These are phyloP conservation scores for Coemansia sp. DNA, from an alignment of 192 early-diverging fungal species.

Conservation along the genomic window DNA sequence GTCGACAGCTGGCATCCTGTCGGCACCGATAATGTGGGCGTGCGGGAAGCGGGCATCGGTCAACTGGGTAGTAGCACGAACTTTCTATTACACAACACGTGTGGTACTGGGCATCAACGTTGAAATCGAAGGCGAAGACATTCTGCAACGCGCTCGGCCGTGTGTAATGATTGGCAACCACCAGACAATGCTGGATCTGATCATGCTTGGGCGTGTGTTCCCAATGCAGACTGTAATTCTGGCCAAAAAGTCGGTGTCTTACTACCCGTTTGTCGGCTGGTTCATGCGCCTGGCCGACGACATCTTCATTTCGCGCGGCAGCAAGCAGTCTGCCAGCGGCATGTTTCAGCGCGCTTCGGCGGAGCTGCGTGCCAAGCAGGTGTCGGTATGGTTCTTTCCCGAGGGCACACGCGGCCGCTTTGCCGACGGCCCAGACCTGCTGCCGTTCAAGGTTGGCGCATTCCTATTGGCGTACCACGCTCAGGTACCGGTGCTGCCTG, in stretches of 20 bases:
- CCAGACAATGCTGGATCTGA: conserved; percentile 78
- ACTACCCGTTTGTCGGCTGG: conserved; percentile 74
- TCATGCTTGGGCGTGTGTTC: conserved; percentile 69
- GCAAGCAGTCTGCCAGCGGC: conserved; percentile 76
- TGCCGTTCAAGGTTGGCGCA: conserved; percentile 95
- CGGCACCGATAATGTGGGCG: conserved; percentile 56
- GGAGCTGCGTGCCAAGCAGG: conserved; percentile 70
- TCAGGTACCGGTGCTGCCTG: conserved; percentile 80
- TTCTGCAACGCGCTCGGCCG: conserved; percentile 51
- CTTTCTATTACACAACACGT: conserved; percentile 55
- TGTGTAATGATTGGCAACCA: conserved; percentile 79
- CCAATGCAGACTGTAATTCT: conserved; percentile 67
- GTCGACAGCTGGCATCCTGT: conserved; percentile 54
- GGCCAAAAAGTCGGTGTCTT: conserved; percentile 71
- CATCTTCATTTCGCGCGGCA: conserved; percentile 89
- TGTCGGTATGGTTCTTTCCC: conserved; percentile 86
- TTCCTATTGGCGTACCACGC: conserved; percentile 93
- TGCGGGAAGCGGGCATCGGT: conserved; percentile 57
- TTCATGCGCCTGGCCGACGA: conserved; percentile 73
- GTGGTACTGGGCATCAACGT: conserved; percentile 58
- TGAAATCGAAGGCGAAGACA: conserved; percentile 61
- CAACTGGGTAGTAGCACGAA: conserved; percentile 65
- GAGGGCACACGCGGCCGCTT: conserved; percentile 88
- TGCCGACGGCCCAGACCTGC: conserved; percentile 55
- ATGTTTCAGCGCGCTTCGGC: conserved; percentile 74